These are phyloP conservation scores for Paraleonurus japonicus DNA, from an alignment of 257 asterid species.

Conservation along the genomic window DNA sequence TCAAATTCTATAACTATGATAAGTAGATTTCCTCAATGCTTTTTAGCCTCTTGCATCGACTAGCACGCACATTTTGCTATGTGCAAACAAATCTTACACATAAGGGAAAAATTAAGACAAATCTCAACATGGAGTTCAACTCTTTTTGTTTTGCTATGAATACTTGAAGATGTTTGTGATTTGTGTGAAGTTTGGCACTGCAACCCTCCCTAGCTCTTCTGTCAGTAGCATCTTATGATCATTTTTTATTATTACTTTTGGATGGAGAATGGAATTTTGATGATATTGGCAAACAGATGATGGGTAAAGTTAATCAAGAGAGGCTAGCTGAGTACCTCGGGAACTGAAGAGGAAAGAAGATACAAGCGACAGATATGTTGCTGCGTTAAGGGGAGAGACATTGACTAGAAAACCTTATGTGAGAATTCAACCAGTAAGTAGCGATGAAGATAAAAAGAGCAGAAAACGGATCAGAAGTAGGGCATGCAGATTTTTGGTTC, in stretches of 20 bases:
- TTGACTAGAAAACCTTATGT: constrained; percentile 82
- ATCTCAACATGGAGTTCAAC: not conserved
- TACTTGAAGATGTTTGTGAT: not conserved
- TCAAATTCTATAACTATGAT: constrained; percentile 5
- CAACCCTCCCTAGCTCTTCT: not conserved
- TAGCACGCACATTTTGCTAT: not conserved
- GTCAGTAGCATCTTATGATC: constrained; percentile 3
- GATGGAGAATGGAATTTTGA: not conserved
- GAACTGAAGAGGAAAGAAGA: constrained; percentile 88
- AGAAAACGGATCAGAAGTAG: constrained; percentile 44
- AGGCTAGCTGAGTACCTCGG: constrained; percentile 81
- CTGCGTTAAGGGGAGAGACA: constrained; percentile 91
- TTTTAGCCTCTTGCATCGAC: not conserved
- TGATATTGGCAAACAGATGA: constrained; percentile 52
- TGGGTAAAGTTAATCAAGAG: constrained; percentile 89
- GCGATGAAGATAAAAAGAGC: constrained; percentile 33
- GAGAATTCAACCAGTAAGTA: constrained; percentile 71
- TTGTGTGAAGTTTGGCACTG: constrained; percentile 5
- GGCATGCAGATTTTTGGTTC: not conserved
- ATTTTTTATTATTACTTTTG: not conserved
- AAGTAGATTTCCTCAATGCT: not conserved
- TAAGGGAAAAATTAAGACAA: not conserved
- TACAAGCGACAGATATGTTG: constrained; percentile 87
- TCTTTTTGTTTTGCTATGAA: not conserved
- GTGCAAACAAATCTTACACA: not conserved